Base-by-base conservation (phyloP, 2,329 filamentous ascomycete genomes). In the Exophiala mesophila region DNA sequence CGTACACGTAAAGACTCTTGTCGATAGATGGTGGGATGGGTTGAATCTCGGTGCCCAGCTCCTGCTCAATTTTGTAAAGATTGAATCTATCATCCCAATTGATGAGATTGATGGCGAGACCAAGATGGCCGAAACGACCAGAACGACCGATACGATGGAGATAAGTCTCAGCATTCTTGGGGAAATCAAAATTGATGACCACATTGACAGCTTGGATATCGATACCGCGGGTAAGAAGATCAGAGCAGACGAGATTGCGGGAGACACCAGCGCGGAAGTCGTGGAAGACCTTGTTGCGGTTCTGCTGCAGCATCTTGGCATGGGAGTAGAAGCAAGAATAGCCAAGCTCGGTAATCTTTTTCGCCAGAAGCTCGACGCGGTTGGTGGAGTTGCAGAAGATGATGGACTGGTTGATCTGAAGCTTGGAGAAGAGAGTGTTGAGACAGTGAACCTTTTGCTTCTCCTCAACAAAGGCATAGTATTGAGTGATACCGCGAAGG, bases 371-470 rank as follows among this genome's bases (percentile, higher is more conserved):
- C 68, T 98, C 92, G 48, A 98, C 92, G 54, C 92, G 87, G 66
- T 97, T 97, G 40, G 92, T 98, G 29, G 92, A 98, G 69, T 98
- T 98, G 72, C 92, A 98, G 73, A 98, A 98, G 64, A 98, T 98
- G 71, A 98, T 98, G 50, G 94, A 98, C 72, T 98, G 92, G 70
- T 98, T 98, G 71, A 98, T 98, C 68, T 98, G 90, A 12, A 98
- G 80, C 69, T 96, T 95, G 57, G 89, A 96, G 74, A 98, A 98
- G 52, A 98, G 82, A 1, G 92, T 98, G 72, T 98, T 98, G 54
- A 98, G 72, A 65, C 92, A 98, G 70, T 98, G 94, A 15, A 98
- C 92, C 71, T 98, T 98, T 64, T 96, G 88, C 71, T 96, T 96
- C 70, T 98, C 92, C 67, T 98, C 92, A 39, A 98, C 94, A 56